Evolutionary conservation across 23 red algal genomes (phyloP).

Genomic region (Gracilaria domingensis): DNA sequence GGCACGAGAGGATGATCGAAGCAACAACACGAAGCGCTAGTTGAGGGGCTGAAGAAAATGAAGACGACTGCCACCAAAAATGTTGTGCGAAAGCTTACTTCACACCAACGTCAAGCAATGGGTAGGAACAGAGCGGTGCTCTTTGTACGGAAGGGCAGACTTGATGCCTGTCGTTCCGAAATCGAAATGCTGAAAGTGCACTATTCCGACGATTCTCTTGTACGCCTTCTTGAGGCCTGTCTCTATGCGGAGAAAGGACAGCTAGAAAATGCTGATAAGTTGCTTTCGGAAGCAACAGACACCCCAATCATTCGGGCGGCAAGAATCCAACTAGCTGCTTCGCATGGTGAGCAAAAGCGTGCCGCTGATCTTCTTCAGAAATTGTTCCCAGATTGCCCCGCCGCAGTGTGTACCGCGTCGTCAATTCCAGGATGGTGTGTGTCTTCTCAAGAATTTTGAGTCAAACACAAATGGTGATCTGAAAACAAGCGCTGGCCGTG

Average conservation of each 20-base stretch:
- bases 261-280: constrained; percentile 43
- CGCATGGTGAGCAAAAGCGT: constrained; percentile 12
- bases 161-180: constrained; percentile 67
- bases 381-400: constrained; percentile 51
- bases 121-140: constrained; percentile 59
- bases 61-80: constrained; percentile 35
- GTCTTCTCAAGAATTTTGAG: constrained; percentile 15
- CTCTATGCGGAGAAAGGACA: constrained; percentile 44
- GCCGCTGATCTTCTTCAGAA: constrained; percentile 55
- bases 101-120: constrained; percentile 61
- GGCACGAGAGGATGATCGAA: constrained; percentile 23
- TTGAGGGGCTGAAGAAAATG: constrained; percentile 78
- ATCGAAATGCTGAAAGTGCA: constrained; percentile 57
- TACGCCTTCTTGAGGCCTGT: constrained; percentile 60
- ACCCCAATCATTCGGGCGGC: constrained; percentile 54
- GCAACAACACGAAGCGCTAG: constrained; percentile 55
- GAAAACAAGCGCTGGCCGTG: constrained; percentile 25
- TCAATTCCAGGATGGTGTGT: constrained; percentile 34
- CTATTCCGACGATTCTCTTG: constrained; percentile 45
- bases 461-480: background rate
- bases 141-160: constrained; percentile 65
- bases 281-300: constrained; percentile 48
- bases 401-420: constrained; percentile 54
- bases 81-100: constrained; percentile 65
- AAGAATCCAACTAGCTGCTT: constrained; percentile 49